Evolutionary conservation across 371 early-diverging fungal species (phyloP), one percentile per base, ranked within the genome.

Genomic region (Mucor racemosus): DNA sequence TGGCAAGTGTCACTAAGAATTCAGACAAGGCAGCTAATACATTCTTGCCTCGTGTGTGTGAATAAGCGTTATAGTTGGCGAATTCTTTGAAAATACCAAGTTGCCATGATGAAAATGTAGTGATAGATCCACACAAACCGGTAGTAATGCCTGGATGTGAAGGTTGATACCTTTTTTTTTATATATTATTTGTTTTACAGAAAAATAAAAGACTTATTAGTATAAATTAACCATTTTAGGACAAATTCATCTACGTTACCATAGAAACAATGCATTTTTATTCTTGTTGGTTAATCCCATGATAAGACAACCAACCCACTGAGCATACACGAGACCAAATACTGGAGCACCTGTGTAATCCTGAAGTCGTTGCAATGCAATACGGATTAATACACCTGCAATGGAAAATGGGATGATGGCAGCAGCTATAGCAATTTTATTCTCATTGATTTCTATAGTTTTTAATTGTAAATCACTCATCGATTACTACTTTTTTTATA

Each of bases 41-140:
- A 65, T 85, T 85, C 17, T 85, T 71, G 0, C 78, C 78, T 31
- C 54, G 54, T 7, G 72, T 64, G 58, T 79, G 79, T 7, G 64
- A 40, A 36, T 62, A 56, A 14, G 58, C 75, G 46, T 60, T 19
- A 14, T 78, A 75, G 65, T 88, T 87, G 53, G 84, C 69, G 58
- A 92, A 79, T 58, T 81, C 81, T 44, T 74, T 55, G 58, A 88
- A 89, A 2, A 85, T 81, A 13, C 71, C 85, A n/a, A 88, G 67
- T 58, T 86, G 88, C 93, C 93, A 94, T 1, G 92, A 89, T 11
- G 94, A 94, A 66, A 94, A 95, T 0, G 93, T 92, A 0, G 95
- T 95, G 13, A 95, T 90, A 0, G 94, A 92, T 0, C 95, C 95
- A 69, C 95, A 95, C 17, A 95, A 83, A 1, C 95, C 95, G 9